Percentiles rank a stretch among this genome's conserved stretches.
phyloP scores from a whole-genome alignment of 495 filamentous ascomycete species.

The Neurospora hispaniola region DNA sequence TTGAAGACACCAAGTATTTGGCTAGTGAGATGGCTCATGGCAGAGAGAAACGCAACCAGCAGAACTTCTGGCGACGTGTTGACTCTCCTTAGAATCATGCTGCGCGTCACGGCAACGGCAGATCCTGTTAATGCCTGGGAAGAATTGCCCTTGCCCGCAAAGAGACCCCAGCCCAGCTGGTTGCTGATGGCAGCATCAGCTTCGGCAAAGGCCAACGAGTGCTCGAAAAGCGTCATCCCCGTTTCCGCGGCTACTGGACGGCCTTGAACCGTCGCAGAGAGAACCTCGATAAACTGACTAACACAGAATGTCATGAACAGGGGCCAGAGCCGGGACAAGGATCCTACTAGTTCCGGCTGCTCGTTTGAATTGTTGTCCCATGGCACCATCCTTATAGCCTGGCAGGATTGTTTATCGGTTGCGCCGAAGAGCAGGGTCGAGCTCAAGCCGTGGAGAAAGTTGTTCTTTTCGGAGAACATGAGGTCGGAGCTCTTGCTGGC shows the following conservation, averaged over 20 bases:
- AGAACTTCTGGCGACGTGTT: slow-evolving; percentile 89
- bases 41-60: slow-evolving; percentile 75
- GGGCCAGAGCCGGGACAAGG: slow-evolving; percentile 77
- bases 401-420: slow-evolving; percentile 59
- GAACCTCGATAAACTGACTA: slow-evolving; percentile 78
- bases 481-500: slow-evolving; percentile 53
- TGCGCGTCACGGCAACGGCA: slow-evolving; percentile 38
- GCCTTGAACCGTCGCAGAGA: slow-evolving; percentile 86
- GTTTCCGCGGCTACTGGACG: slow-evolving; percentile 69
- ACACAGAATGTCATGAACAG: slow-evolving; percentile 73
- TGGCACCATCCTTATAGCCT: slow-evolving; percentile 58
- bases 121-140: slow-evolving; percentile 30
- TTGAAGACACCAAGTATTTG: slow-evolving; percentile 71
- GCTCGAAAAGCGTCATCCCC: slow-evolving; percentile 93
- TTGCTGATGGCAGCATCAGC: slow-evolving; percentile 77
- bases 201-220: slow-evolving; percentile 92
- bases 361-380: slow-evolving; percentile 20
- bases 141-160: slow-evolving; percentile 32
- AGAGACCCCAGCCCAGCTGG: slow-evolving; percentile 59
- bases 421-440: slow-evolving; percentile 58
- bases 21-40: slow-evolving; percentile 78
- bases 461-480: slow-evolving; percentile 62
- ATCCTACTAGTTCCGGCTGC: slow-evolving; percentile 49
- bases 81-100: slow-evolving; percentile 47
- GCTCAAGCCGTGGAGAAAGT: slow-evolving; percentile 57